Percentiles rank a stretch among this genome's conserved stretches.
Conservation (phyloP, 352 stramenopile species). For the Aphanomyces cochlioides region DNA sequence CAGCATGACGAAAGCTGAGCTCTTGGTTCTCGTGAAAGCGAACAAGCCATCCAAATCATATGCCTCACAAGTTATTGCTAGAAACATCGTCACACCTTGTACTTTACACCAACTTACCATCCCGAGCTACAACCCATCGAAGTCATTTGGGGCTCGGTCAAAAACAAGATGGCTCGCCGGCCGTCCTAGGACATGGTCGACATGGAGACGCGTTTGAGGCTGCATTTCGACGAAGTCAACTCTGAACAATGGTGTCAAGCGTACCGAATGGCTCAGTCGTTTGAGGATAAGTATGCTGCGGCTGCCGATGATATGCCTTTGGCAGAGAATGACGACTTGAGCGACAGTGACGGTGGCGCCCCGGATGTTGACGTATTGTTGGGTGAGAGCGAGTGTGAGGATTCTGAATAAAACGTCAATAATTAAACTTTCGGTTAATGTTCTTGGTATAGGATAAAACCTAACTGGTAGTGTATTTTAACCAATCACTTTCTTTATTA, state of each 20-base stretch:
- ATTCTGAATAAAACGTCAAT: too few species aligned
- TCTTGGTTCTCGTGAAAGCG: not conserved
- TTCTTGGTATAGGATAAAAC: too few species aligned
- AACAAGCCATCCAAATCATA: not conserved
- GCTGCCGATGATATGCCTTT: too few species aligned
- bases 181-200: not conserved
- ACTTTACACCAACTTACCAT: not conserved
- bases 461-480: too few species aligned
- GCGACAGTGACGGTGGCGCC: too few species aligned
- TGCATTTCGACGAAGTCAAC: too few species aligned
- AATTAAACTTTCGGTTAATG: too few species aligned
- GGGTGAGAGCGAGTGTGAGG: too few species aligned
- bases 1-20: constrained; percentile 11
- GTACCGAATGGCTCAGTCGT: not conserved
- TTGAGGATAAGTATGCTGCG: not conserved
- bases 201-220: not conserved
- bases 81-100: not conserved
- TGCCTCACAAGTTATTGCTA: not conserved
- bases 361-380: too few species aligned
- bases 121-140: not conserved
- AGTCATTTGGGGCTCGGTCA: not conserved
- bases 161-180: not conserved
- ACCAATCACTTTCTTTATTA: too few species aligned
- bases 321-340: too few species aligned
- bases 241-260: not conserved